These are phyloP conservation scores for Erythrophleum ivorense DNA, from an alignment of 331 rosid species.

Conservation along the genomic window DNA sequence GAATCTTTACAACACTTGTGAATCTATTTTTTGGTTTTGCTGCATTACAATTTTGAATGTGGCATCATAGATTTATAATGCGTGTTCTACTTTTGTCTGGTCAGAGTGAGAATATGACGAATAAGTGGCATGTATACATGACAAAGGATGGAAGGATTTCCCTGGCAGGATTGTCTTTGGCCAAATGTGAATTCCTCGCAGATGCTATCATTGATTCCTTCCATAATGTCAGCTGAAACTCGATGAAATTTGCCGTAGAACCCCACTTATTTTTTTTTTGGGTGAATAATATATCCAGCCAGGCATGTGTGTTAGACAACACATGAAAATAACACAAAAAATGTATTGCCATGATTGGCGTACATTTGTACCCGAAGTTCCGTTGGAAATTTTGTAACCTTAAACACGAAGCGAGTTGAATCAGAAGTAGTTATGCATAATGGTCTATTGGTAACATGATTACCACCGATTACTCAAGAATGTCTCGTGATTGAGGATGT, in stretches of 20 bases:
- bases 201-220: constrained; percentile 91
- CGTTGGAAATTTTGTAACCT: constrained; percentile 46
- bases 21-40: constrained; percentile 12
- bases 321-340: constrained; percentile 38
- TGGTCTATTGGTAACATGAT: neutral
- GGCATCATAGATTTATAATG: constrained; percentile 7
- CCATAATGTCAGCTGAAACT: constrained; percentile 79
- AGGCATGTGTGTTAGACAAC: constrained; percentile 19
- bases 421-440: constrained; percentile 10
- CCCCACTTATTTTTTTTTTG: constrained; percentile 42
- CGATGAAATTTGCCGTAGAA: constrained; percentile 31
- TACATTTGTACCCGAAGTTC: constrained; percentile 34
- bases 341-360: constrained; percentile 32
- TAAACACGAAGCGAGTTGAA: constrained; percentile 24
- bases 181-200: constrained; percentile 90
- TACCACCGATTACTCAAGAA: too few relatives aligned
- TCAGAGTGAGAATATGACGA: constrained; percentile 92
- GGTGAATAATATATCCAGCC: constrained; percentile 41
- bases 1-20: neutral
- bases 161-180: constrained; percentile 88
- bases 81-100: constrained; percentile 12
- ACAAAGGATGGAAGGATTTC: constrained; percentile 99
- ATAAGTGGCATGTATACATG: constrained; percentile 98
- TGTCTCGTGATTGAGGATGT: neutral
- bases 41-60: constrained; percentile 20